Percentiles rank a stretch among this genome's conserved stretches.
Evolutionary conservation across 2,329 filamentous ascomycete species (phyloP).

Genomic region (Aspergillus unguis): DNA sequence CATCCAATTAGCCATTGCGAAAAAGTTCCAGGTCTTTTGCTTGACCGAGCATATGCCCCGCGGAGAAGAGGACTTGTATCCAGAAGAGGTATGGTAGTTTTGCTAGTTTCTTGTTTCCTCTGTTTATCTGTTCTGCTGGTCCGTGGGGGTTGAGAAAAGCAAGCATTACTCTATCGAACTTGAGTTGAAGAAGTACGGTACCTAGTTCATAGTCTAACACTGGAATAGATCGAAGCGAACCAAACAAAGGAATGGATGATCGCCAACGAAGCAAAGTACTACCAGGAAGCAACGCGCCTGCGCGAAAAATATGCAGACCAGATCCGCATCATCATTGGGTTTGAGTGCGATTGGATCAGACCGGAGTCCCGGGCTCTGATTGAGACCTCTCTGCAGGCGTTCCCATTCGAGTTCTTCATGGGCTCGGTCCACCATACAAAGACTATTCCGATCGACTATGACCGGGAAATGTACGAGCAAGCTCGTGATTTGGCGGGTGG

Average conservation of each 20-base stretch:
- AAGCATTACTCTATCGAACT: neutral
- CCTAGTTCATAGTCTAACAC: neutral
- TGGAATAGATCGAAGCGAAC: constrained; percentile 29
- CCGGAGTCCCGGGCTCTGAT: constrained; percentile 62
- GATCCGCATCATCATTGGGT: constrained; percentile 81
- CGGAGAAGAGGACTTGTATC: constrained; percentile 75
- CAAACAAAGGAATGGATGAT: constrained; percentile 30
- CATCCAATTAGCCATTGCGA: constrained; percentile 70
- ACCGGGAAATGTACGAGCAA: constrained; percentile 61
- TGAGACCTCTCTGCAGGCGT: constrained; percentile 53
- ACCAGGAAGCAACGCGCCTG: constrained; percentile 70
- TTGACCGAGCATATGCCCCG: constrained; percentile 96
- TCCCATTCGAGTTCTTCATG: constrained; percentile 81
- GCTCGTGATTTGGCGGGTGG: constrained; percentile 59
- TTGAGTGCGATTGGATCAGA: constrained; percentile 91
- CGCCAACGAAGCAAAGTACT: constrained; percentile 62
- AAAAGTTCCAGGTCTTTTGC: constrained; percentile 78
- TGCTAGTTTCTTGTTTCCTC: too few species aligned
- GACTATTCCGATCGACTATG: constrained; percentile 84
- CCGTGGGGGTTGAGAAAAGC: neutral
- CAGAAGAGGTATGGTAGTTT: constrained; percentile 66
- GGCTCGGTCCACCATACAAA: constrained; percentile 90
- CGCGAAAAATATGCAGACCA: constrained; percentile 64
- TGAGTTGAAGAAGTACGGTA: neutral
- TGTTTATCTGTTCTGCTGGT: neutral